A percentile compares a stretch with the other conserved stretches of the same genome.
Conservation (phyloP, 805 yeast species). For the Pichia exigua region DNA sequence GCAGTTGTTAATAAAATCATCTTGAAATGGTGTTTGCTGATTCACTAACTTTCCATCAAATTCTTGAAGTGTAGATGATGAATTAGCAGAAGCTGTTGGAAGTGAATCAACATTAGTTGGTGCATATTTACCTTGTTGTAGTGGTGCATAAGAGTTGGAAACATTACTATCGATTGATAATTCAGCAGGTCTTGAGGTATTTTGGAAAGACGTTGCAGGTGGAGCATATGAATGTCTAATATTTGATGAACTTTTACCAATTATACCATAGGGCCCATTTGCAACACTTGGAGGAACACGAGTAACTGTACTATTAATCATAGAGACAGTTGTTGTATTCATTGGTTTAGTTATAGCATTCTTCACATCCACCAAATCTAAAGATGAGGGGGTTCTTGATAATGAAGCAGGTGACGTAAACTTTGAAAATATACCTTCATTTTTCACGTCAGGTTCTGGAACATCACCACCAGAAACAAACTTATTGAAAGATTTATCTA, state of each 20-base stretch:
- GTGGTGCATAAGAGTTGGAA: neutral
- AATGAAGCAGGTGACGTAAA: constrained; percentile 50
- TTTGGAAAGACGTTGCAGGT: neutral
- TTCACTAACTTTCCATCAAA: neutral
- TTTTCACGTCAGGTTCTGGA: constrained; percentile 28
- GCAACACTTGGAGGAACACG: neutral
- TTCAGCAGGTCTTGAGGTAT: neutral
- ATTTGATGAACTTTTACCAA: neutral
- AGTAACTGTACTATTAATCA: neutral
- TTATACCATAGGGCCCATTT: neutral
- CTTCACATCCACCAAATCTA: constrained; percentile 23
- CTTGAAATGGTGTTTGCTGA: neutral
- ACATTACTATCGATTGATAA: neutral
- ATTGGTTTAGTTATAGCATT: neutral
- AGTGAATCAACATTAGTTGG: neutral
- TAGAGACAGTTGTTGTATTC: neutral
- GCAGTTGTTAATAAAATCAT: neutral
- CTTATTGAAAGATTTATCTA: constrained; percentile 71
- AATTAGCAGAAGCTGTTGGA: neutral
- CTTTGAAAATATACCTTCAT: constrained; percentile 58
- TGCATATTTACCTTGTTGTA: neutral
- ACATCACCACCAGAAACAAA: constrained; percentile 84
- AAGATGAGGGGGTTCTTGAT: constrained; percentile 46
- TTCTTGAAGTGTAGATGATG: neutral
- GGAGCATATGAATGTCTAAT: constrained; percentile 2